phyloP scores from a whole-genome alignment of 2,329 filamentous ascomycete species.

The Botrytis deweyae region DNA sequence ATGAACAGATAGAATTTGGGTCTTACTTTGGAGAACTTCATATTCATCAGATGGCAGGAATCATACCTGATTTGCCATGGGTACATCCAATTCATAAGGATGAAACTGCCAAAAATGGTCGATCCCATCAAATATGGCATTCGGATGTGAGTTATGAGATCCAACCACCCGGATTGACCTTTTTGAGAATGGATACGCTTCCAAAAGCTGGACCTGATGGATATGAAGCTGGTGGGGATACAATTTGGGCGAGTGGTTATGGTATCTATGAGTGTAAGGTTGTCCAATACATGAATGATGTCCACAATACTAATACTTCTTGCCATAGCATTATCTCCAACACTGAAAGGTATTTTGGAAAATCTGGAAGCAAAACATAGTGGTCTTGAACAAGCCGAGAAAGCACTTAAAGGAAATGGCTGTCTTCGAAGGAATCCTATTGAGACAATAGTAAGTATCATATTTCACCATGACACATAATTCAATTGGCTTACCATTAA shows the following conservation, averaged over 20 bases:
- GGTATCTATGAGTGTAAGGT: conserved; percentile 47
- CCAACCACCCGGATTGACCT: conserved; percentile 50
- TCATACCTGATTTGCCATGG: conserved; percentile 22
- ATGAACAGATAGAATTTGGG: conserved; percentile 46
- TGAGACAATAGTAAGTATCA: conserved; percentile 27
- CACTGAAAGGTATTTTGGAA: conserved; percentile 11
- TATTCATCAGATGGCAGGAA: conserved; percentile 21
- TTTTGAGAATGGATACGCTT: conserved; percentile 50
- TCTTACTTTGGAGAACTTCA: conserved; percentile 45
- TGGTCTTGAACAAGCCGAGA: conserved; percentile 9
- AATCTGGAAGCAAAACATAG: conserved; percentile 16
- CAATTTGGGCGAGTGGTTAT: conserved; percentile 56
- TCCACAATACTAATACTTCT: conserved; percentile 45
- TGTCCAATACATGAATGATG: conserved; percentile 47
- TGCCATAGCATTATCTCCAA: conserved; percentile 11
- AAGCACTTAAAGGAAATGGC: conserved; percentile 7
- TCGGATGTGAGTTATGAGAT: conserved; percentile 50
- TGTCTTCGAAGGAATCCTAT: conserved; percentile 35
- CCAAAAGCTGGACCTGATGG: conserved; percentile 59
- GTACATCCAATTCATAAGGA: conserved; percentile 22
- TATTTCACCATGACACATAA: background rate
- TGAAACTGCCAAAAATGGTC: conserved; percentile 18
- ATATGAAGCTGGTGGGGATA: conserved; percentile 50
- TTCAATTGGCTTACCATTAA: conserved; percentile 4
- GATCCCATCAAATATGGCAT: conserved; percentile 25